Conservation (phyloP, 2,329 filamentous ascomycete genomes). For the Beauveria sp. region DNA sequence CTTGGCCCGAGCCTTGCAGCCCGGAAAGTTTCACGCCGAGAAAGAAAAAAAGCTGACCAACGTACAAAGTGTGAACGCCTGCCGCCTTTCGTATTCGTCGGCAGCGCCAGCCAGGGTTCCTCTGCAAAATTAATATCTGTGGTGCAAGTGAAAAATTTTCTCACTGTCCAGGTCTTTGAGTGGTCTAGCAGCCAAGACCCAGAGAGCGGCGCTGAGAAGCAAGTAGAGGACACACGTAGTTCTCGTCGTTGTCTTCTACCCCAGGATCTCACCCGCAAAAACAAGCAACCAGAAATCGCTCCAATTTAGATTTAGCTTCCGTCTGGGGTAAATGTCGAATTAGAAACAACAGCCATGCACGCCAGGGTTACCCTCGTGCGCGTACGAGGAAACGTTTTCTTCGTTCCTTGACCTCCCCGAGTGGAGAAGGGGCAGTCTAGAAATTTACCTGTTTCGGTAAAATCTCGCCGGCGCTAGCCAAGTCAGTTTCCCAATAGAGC, state of each 20-base stretch:
- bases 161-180: neutral
- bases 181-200: neutral
- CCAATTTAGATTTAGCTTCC: conserved; percentile 11
- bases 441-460: neutral
- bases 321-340: conserved; percentile 8
- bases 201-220: neutral
- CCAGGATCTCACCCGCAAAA: conserved; percentile 11
- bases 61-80: too few species aligned
- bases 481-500: neutral
- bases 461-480: neutral
- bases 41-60: neutral
- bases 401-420: neutral
- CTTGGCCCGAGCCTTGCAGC: neutral
- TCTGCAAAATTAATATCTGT: neutral
- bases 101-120: neutral
- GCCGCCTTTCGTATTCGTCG: too few species aligned
- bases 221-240: neutral
- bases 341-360: neutral
- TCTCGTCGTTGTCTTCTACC: conserved; percentile 3
- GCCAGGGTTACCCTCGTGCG: neutral
- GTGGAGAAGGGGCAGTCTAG: neutral
- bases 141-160: neutral
- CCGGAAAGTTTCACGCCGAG: neutral
- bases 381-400: neutral
- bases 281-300: neutral